A percentile compares a stretch with the other conserved stretches of the same genome.
These are phyloP conservation scores for Mariannaea elegans DNA, from an alignment of 2,329 filamentous ascomycete species.

Conservation along the genomic window DNA sequence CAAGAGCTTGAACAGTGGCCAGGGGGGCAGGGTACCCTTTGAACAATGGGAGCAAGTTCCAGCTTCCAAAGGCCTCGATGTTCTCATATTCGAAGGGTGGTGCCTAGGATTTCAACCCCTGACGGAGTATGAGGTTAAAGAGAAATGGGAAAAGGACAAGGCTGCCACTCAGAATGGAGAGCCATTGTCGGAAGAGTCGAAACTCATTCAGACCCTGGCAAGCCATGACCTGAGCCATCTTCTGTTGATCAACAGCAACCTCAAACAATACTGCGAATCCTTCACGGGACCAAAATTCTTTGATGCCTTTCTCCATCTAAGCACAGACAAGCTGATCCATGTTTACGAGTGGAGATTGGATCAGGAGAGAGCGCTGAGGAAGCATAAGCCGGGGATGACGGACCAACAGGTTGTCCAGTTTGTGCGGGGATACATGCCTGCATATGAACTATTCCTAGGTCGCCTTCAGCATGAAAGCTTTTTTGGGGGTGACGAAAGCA, in stretches of 20 bases:
- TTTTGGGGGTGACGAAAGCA: conserved; percentile 12
- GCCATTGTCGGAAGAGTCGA: conserved; percentile 13
- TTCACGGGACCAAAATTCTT: conserved; percentile 34
- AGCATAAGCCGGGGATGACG: conserved; percentile 33
- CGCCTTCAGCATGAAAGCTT: conserved; percentile 29
- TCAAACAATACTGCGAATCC: conserved; percentile 26
- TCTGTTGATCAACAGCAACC: conserved; percentile 32
- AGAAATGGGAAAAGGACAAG: conserved; percentile 31
- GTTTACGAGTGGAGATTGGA: conserved; percentile 37
- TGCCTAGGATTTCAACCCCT: conserved; percentile 35
- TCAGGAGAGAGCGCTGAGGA: conserved; percentile 31
- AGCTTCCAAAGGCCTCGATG: conserved; percentile 21
- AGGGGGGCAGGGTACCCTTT: conserved; percentile 30
- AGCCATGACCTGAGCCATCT: conserved; percentile 30
- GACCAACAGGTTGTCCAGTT: conserved; percentile 35
- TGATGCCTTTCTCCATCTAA: conserved; percentile 34
- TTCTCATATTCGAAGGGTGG: conserved; percentile 39
- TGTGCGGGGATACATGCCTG: conserved; percentile 39
- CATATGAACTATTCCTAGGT: conserved; percentile 36
- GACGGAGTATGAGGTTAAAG: conserved; percentile 13
- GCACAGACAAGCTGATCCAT: conserved; percentile 31
- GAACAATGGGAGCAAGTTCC: conserved; percentile 31
- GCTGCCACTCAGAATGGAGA: background rate
- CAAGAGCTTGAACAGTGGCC: conserved; percentile 34
- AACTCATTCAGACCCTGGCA: conserved; percentile 25